Percentiles rank a stretch among this genome's conserved stretches.
phyloP scores from a whole-genome alignment of 2,329 filamentous ascomycete genomes.

The Cryoendolithus antarcticus region DNA sequence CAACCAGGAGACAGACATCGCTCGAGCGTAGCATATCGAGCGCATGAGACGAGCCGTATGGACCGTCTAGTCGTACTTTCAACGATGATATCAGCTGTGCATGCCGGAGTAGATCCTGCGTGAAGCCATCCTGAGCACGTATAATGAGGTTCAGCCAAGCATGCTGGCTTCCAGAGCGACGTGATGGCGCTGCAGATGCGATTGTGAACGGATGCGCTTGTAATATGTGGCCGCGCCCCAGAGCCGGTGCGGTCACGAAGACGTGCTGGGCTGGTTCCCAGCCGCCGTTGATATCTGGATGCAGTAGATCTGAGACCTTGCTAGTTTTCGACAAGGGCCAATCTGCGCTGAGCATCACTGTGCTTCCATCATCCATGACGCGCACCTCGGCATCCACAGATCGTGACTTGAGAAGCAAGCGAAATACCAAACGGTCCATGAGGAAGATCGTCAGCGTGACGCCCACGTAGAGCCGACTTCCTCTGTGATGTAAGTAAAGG shows the following conservation, averaged over 20 bases:
- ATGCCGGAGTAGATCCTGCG: slow-evolving; percentile 40
- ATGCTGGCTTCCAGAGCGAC: slow-evolving; percentile 22
- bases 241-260: slow-evolving; percentile 46
- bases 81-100: slow-evolving; percentile 34
- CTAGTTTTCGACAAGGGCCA: slow-evolving; percentile 24
- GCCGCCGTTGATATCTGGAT: slow-evolving; percentile 26
- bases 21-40: slow-evolving; percentile 39
- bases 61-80: slow-evolving; percentile 47
- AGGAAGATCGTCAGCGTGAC: slow-evolving; percentile 44
- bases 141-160: slow-evolving; percentile 47
- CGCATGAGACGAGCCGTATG: slow-evolving; percentile 49
- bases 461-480: slow-evolving; percentile 40
- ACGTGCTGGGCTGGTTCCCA: slow-evolving; percentile 54
- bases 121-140: slow-evolving; percentile 49
- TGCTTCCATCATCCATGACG: slow-evolving; percentile 46
- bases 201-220: slow-evolving; percentile 59
- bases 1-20: slow-evolving; percentile 43
- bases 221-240: slow-evolving; percentile 40
- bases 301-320: slow-evolving; percentile 8
- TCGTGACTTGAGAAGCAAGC: slow-evolving; percentile 40
- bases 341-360: slow-evolving; percentile 37
- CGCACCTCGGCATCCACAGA: slow-evolving; percentile 37
- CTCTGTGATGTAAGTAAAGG: slow-evolving; percentile 48
- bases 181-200: slow-evolving; percentile 42
- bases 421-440: slow-evolving; percentile 45